A percentile compares a stretch with the other conserved stretches of the same genome.
Conservation (phyloP, 257 asterid genomes). For the Nicotiana tabacum region DNA sequence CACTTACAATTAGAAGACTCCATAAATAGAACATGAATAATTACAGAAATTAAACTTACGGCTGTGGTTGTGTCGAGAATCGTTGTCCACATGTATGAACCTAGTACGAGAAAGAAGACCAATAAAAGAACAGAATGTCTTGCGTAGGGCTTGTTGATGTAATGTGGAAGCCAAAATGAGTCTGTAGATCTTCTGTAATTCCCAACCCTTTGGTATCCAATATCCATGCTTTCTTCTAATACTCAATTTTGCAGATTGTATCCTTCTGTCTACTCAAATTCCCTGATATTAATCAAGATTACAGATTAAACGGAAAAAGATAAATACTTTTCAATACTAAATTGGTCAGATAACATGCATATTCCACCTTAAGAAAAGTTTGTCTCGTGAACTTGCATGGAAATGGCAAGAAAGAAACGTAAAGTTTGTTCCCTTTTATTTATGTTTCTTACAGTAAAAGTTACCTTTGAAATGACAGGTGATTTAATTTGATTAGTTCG, state of each 20-base stretch:
- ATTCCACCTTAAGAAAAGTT: neutral
- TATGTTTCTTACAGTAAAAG: neutral
- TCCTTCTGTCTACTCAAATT: neutral
- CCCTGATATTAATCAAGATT: neutral
- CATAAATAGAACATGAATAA: neutral
- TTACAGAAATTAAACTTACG: neutral
- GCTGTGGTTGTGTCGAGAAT: neutral
- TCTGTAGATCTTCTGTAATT: slow-evolving; percentile 4
- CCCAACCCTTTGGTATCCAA: slow-evolving; percentile 4
- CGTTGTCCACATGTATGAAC: neutral
- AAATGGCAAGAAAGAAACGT: neutral
- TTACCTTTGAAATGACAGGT: neutral
- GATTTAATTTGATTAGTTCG: no score
- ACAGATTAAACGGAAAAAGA: neutral
- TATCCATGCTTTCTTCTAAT: neutral
- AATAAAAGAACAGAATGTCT: neutral
- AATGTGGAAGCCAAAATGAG: slow-evolving; percentile 3
- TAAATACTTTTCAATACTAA: neutral
- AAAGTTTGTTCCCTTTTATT: neutral
- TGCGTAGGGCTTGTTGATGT: slow-evolving; percentile 9
- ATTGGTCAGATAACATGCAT: neutral
- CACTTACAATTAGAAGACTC: no score
- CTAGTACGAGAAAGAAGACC: slow-evolving; percentile 1
- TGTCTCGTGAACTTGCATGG: neutral
- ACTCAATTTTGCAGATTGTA: neutral